Base-by-base conservation (phyloP, 192 early-diverging fungal species). In the Umbelopsis sp. region DNA sequence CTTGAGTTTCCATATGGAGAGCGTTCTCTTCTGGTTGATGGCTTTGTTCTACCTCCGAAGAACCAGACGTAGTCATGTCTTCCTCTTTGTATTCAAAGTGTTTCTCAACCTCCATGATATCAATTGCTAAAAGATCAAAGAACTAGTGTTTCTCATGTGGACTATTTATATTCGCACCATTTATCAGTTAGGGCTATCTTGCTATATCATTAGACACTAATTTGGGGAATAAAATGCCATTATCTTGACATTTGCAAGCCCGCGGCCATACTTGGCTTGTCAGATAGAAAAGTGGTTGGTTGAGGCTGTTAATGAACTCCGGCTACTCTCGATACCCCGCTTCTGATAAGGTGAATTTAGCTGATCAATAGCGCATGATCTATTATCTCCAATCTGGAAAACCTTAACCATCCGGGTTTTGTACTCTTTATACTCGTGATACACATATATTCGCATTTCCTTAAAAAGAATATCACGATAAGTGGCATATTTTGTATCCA, bases 1-100 rank as follows among this genome's bases (percentile, higher is more conserved):
- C 55, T 33, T 61, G 55, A 37, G 33, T 61, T 16, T 61, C 55
- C 25, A 61, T 35, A n/a, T 61, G 55, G 13, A 61, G 55, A 7
- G 30, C 55, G 18, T 61, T 61, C 16, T 61, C 55, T 35, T 61
- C 55, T 3, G 1, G 37, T 6, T 6, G 55, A 9, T 35, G 55
- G 15, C 16, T 16, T 6, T n/a, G 55, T 61, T 61, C 37, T 41
- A 4, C 37, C 10, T 61, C 30, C 4, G 27, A 61, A 61, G 23
- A 35, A 13, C 11, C 55, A 35, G 25, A 35, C 11, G 27, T 61
- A 25, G 30, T 30, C 12, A 61, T 25, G 2, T 61, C 55, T n/a
- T 61, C 55, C 18, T 61, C 55, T 25, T 61, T 27, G 55, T n/a
- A 61, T 15, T 61, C 27, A n/a, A 35, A 61, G 8, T 13, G 30